phyloP scores from a whole-genome alignment of 495 filamentous ascomycete genomes.

The Tuber aestivum region DNA sequence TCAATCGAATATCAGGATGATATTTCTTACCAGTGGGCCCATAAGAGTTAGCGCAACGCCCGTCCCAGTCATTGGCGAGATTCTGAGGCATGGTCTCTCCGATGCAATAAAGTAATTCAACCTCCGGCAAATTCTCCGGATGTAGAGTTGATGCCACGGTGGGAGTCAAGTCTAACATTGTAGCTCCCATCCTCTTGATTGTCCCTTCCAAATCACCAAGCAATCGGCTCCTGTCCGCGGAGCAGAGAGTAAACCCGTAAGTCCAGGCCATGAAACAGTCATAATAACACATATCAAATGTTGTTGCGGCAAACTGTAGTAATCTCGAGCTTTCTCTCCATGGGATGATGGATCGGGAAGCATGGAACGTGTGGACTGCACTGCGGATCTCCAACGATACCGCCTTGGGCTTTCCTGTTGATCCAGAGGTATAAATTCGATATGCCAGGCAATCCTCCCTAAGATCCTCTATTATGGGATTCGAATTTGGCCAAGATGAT shows the following conservation, averaged over 20 bases:
- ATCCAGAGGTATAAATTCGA: constrained; percentile 46
- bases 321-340: constrained; percentile 43
- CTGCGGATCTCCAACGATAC: constrained; percentile 45
- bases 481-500: constrained; percentile 15
- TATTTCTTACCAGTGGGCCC: constrained; percentile 47
- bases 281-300: constrained; percentile 50
- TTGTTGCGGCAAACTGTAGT: constrained; percentile 46
- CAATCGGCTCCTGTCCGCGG: constrained; percentile 40
- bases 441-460: constrained; percentile 41
- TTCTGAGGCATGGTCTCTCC: constrained; percentile 54
- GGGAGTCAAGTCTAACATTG: constrained; percentile 46
- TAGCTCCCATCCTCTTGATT: constrained; percentile 39
- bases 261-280: constrained; percentile 48
- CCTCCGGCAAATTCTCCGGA: constrained; percentile 37
- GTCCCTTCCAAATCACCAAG: constrained; percentile 41
- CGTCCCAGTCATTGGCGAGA: constrained; percentile 54
- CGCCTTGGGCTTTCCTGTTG: constrained; percentile 46
- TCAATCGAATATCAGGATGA: neutral
- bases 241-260: constrained; percentile 46
- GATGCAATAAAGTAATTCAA: constrained; percentile 46
- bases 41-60: constrained; percentile 54
- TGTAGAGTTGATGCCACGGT: constrained; percentile 44
- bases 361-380: constrained; percentile 44
- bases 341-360: constrained; percentile 41
- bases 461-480: constrained; percentile 31